Evolutionary conservation across 345 rosid species (phyloP).

Genomic region (Dovyalis caffra): DNA sequence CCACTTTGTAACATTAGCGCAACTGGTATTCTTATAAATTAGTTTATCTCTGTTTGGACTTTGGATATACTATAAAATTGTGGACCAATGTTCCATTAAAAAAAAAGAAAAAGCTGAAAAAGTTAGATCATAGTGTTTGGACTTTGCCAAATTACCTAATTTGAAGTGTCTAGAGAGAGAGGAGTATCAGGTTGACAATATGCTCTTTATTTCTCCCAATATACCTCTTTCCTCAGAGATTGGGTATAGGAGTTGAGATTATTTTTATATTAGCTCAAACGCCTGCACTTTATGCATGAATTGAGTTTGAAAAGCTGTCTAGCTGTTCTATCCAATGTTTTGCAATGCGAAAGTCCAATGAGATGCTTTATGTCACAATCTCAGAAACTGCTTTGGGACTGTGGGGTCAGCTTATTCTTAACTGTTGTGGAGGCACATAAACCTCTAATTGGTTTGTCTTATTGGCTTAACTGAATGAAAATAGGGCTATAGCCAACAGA

Average conservation of each 20-base stretch:
- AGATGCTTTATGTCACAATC: not conserved
- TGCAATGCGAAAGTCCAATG: not conserved
- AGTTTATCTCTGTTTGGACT: not conserved
- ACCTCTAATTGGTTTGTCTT: not conserved
- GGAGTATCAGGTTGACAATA: not conserved
- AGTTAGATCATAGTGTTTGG: not conserved
- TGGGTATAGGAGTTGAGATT: not conserved
- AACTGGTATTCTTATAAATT: not conserved
- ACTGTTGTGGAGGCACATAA: not conserved
- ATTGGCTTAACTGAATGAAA: not conserved
- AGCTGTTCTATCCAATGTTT: not conserved
- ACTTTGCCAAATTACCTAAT: not conserved
- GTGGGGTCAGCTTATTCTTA: not conserved
- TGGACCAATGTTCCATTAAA: not conserved
- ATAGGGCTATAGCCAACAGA: not conserved
- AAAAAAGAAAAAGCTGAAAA: not conserved
- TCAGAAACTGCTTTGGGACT: not conserved
- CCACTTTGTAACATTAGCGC: constrained; percentile 6
- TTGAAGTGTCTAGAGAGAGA: not conserved
- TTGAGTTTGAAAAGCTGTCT: not conserved
- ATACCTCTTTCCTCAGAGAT: not conserved
- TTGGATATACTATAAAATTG: not conserved
- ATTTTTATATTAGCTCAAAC: not conserved
- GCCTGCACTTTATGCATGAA: not conserved
- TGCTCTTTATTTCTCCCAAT: not conserved